A percentile compares a stretch with the other conserved stretches of the same genome.
Evolutionary conservation across 257 asterid genomes (phyloP).

Genomic region (Voacanga thouarsii): DNA sequence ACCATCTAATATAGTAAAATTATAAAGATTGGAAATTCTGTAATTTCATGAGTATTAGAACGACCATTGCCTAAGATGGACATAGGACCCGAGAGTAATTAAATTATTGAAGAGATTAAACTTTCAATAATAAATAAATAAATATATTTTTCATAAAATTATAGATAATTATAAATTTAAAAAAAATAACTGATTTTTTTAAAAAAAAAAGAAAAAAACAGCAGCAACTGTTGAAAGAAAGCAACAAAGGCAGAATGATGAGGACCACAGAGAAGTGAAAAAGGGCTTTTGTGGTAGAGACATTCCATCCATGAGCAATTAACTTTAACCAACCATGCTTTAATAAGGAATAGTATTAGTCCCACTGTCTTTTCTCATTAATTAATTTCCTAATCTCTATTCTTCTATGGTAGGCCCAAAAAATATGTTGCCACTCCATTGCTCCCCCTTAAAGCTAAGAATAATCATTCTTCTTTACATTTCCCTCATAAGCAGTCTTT

Average conservation of each 20-base stretch:
- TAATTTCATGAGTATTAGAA: background rate
- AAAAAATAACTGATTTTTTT: too few relatives aligned
- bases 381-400: conserved; percentile 28
- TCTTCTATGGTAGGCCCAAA: conserved; percentile 36
- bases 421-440: conserved; percentile 27
- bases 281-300: conserved; percentile 29
- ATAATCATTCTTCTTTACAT: conserved; percentile 46
- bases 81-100: conserved; percentile 10
- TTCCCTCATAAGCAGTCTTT: conserved; percentile 32
- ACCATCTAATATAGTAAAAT: too few relatives aligned
- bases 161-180: too few relatives aligned
- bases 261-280: conserved; percentile 13
- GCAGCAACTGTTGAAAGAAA: background rate
- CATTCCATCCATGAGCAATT: conserved; percentile 33
- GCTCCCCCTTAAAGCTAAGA: conserved; percentile 76
- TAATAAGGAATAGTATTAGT: conserved; percentile 21
- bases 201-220: background rate
- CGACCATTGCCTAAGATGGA: background rate
- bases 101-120: background rate
- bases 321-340: conserved; percentile 25
- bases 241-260: conserved; percentile 7
- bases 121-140: too few relatives aligned
- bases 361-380: conserved; percentile 23
- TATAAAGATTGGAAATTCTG: background rate
- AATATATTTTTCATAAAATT: too few relatives aligned